These are phyloP conservation scores for Plantago ovata DNA, from an alignment of 257 asterid species.

Conservation along the genomic window DNA sequence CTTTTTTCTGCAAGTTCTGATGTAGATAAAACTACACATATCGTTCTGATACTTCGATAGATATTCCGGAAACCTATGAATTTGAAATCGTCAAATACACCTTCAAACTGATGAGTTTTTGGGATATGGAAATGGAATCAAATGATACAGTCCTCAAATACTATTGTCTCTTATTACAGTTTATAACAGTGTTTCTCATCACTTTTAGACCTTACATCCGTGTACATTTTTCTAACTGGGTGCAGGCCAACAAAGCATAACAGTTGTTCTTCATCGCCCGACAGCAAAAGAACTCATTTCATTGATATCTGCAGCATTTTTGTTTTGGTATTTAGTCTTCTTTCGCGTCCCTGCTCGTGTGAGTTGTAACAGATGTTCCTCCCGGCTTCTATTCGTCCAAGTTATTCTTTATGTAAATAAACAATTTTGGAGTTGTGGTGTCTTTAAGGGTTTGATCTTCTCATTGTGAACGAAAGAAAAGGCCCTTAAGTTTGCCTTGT, in stretches of 20 bases:
- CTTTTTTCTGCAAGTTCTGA: no score
- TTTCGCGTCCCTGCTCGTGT: slow-evolving; percentile 4
- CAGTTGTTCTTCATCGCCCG: background rate
- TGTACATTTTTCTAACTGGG: slow-evolving; percentile 11
- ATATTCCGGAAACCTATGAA: no score
- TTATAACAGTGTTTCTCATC: background rate
- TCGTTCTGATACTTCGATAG: no score
- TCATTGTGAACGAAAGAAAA: background rate
- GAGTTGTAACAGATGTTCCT: slow-evolving; percentile 4
- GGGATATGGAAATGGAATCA: background rate
- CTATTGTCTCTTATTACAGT: background rate
- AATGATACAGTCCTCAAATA: background rate
- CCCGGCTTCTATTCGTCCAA: slow-evolving; percentile 4
- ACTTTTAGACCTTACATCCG: slow-evolving; percentile 1
- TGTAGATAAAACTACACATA: background rate
- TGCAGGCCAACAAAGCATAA: slow-evolving; percentile 68
- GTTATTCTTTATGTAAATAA: slow-evolving; percentile 10
- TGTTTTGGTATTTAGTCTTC: no score
- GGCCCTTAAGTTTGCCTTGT: background rate
- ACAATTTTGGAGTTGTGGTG: slow-evolving; percentile 5
- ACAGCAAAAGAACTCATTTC: background rate
- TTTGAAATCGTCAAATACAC: no score
- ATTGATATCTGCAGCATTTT: no score
- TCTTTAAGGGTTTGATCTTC: background rate
- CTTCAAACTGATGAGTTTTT: no score